Percentiles rank a stretch among this genome's conserved stretches.
phyloP scores from a whole-genome alignment of 129 eudicot genomes.

The Dittrichia graveolens region DNA sequence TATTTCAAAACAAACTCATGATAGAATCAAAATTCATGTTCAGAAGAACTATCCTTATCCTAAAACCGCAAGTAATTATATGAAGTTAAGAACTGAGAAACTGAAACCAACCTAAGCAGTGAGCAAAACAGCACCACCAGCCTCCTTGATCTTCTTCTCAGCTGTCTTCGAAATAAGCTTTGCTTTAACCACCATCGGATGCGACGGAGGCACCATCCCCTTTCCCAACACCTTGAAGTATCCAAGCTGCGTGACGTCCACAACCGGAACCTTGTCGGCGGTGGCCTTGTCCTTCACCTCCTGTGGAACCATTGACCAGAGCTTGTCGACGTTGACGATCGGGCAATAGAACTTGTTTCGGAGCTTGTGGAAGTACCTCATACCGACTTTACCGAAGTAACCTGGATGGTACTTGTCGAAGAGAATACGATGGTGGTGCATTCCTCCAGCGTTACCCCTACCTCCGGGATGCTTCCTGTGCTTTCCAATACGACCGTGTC shows the following conservation, averaged over 20 bases:
- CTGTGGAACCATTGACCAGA: slow-evolving; percentile 80
- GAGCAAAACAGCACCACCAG: slow-evolving; percentile 80
- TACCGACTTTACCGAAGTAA: slow-evolving; percentile 85
- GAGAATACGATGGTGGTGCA: slow-evolving; percentile 92
- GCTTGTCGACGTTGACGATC: slow-evolving; percentile 68
- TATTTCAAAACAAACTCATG: slow-evolving; percentile 12
- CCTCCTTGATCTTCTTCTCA: slow-evolving; percentile 87
- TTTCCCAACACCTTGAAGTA: slow-evolving; percentile 77
- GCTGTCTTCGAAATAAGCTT: slow-evolving; percentile 70
- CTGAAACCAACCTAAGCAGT: slow-evolving; percentile 62
- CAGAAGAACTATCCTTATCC: neutral
- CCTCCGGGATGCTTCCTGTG: slow-evolving; percentile 84
- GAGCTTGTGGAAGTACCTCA: slow-evolving; percentile 77
- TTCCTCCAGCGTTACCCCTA: slow-evolving; percentile 78
- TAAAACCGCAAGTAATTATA: slow-evolving; percentile 1
- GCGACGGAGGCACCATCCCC: slow-evolving; percentile 46
- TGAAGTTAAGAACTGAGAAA: neutral
- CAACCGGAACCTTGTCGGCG: slow-evolving; percentile 49
- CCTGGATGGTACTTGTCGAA: slow-evolving; percentile 96
- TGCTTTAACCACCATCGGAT: slow-evolving; percentile 70
- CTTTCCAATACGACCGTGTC: slow-evolving; percentile 78
- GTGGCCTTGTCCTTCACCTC: slow-evolving; percentile 56
- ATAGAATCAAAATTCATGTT: slow-evolving; percentile 2
- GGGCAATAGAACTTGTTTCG: slow-evolving; percentile 83
- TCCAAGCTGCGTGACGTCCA: slow-evolving; percentile 74